Base-by-base conservation (phyloP, 768 basidiomycete genomes). In the Mycena epipterygia region DNA sequence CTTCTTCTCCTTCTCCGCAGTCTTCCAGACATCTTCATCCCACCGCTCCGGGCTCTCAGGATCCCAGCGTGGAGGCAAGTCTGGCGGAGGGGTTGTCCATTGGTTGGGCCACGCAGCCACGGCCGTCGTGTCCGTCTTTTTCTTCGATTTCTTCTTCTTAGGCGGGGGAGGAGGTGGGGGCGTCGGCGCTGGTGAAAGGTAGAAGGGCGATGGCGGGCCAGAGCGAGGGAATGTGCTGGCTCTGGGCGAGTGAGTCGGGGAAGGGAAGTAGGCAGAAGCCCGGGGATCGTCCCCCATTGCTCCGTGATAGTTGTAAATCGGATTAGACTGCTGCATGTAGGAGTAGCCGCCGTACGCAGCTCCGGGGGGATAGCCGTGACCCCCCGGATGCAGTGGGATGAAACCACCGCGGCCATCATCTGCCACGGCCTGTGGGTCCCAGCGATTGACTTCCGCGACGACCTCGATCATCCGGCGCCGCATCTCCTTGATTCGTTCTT, bases 381-480 rank as follows among this genome's bases (percentile, higher is more conserved):
- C 12, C 37, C 46, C 11, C 8, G 64, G 51, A 2, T 41, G 53
- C 60, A 71, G 48, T 7, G 70, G 70, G 33, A 71, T 59, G 21
- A 62, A 35, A 8, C 72, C 72, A 8, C 72, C 72, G 46, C 59
- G 35, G 37, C 72, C 72, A 21, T 67, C 72, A 13, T 69, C 72
- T 21, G 61, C 61, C 5, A 70, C 55, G 32, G 72, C 72, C 14
- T 60, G 30, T 1, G 71, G 72, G 48, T 73, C 72, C 72, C 74
- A 73, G 8, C 68, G 71, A 19, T 74, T 77, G 14, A 68, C 73
- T 56, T 75, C 73, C 8, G 33, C 52, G 25, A 91, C 84, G 3
- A 90, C 91, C 68, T 91, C 86, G n/a, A 78, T 77, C 67, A 93
- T 88, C 21, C 88, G 84, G 5, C 79, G 77, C 21, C 84, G 81